Evolutionary conservation across 805 yeast genomes (phyloP).

Genomic region (Wickerhamiella parazyma): DNA sequence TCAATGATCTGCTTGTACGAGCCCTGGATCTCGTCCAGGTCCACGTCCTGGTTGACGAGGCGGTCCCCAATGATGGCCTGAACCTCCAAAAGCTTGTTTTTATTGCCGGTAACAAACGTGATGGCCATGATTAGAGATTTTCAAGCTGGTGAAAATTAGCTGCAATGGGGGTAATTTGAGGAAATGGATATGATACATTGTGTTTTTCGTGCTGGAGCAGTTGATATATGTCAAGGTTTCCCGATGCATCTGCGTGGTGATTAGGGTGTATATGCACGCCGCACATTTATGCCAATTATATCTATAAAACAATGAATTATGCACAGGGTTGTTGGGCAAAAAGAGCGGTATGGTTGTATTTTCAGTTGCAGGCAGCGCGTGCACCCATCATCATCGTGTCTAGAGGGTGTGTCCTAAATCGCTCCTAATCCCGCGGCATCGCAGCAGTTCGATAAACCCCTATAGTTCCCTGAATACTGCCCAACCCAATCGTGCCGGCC

Average conservation of each 20-base stretch:
- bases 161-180: no score
- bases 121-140: no score
- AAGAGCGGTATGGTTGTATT: no score
- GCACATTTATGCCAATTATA: no score
- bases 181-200: no score
- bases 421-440: neutral
- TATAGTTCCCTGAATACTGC: neutral
- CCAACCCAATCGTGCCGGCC: conserved; percentile 1
- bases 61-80: conserved; percentile 44
- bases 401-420: neutral
- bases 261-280: no score
- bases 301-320: no score
- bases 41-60: conserved; percentile 54
- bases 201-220: no score
- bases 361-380: neutral
- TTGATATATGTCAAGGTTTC: no score
- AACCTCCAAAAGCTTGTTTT: conserved; percentile 77
- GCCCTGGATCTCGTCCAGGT: conserved; percentile 86
- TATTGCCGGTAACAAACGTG: conserved; percentile 78
- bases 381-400: neutral
- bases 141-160: no score
- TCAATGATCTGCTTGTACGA: conserved; percentile 65
- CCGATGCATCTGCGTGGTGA: no score
- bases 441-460: neutral
- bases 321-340: no score